Conservation (phyloP, 2,329 filamentous ascomycete genomes). For the Verruconis gallopava region DNA sequence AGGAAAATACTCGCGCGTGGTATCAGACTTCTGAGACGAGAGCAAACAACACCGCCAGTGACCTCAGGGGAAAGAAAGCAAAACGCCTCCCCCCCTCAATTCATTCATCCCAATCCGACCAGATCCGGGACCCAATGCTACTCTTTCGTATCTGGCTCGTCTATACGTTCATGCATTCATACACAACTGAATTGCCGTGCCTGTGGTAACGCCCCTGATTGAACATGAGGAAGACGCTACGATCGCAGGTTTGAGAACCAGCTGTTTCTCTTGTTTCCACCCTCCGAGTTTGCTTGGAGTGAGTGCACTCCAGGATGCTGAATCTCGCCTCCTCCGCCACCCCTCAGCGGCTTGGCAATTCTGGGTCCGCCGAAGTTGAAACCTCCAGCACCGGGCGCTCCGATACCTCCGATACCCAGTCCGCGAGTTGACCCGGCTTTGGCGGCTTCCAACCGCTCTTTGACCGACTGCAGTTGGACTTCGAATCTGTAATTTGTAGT, state of each 20-base stretch:
- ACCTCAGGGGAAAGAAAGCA: constrained; percentile 27
- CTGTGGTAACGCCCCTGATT: background rate
- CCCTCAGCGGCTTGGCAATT: constrained; percentile 53
- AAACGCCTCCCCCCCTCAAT: background rate
- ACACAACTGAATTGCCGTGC: background rate
- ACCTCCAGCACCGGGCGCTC: constrained; percentile 50
- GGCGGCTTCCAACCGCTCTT: constrained; percentile 90
- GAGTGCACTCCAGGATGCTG: constrained; percentile 22
- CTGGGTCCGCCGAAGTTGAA: constrained; percentile 44
- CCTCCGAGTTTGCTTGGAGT: constrained; percentile 34
- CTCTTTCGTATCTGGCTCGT: background rate
- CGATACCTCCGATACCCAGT: constrained; percentile 41
- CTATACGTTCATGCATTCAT: background rate
- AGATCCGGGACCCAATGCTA: background rate
- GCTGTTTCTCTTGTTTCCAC: constrained; percentile 52
- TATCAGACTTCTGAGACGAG: no score
- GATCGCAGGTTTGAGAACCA: constrained; percentile 57
- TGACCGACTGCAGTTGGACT: constrained; percentile 89
- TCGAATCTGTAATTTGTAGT: constrained; percentile 64
- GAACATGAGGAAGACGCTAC: constrained; percentile 11
- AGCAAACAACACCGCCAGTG: no score
- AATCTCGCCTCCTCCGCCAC: constrained; percentile 33
- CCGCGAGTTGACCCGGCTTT: constrained; percentile 85
- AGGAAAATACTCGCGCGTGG: no score
- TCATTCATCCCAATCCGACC: background rate